These are phyloP conservation scores for Arthrobotrys entomopaga DNA, from an alignment of 2,329 filamentous ascomycete species.

Conservation along the genomic window DNA sequence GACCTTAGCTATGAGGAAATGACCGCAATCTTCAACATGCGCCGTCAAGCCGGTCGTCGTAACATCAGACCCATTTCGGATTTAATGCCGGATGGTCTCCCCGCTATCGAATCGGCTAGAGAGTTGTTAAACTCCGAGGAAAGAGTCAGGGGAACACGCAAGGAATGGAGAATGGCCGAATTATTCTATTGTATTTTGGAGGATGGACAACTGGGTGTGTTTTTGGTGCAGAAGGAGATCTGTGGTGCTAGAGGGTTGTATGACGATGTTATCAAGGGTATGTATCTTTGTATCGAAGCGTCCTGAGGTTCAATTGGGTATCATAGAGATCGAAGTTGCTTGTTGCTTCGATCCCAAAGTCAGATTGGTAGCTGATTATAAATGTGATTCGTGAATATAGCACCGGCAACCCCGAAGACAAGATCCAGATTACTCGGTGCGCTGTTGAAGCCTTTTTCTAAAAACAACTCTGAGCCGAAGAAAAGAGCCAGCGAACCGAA, in stretches of 20 bases:
- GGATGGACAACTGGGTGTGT: constrained; percentile 6
- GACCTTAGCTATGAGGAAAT: constrained; percentile 5
- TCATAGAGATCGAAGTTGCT: not conserved
- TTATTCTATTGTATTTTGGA: constrained; percentile 21
- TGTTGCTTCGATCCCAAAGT: too few relatives aligned
- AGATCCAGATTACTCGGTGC: not conserved
- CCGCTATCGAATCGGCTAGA: constrained; percentile 23
- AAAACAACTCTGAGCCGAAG: too few relatives aligned
- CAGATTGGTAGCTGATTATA: too few relatives aligned
- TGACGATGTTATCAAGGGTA: not conserved
- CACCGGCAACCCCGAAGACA: not conserved
- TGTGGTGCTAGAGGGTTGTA: not conserved
- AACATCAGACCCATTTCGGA: constrained; percentile 14
- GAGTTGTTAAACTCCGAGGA: constrained; percentile 23
- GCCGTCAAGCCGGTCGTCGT: not conserved
- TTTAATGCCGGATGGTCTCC: constrained; percentile 20
- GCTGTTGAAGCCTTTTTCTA: constrained; percentile 3
- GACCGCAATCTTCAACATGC: not conserved
- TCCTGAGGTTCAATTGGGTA: not conserved
- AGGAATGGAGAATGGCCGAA: constrained; percentile 27
- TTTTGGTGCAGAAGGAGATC: constrained; percentile 25
- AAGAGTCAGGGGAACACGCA: constrained; percentile 3
- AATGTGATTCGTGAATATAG: too few relatives aligned
- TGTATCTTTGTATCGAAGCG: not conserved
- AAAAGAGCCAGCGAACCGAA: not conserved